These are phyloP conservation scores for Eucalyptus cloeziana DNA, from an alignment of 345 rosid species.

Conservation along the genomic window DNA sequence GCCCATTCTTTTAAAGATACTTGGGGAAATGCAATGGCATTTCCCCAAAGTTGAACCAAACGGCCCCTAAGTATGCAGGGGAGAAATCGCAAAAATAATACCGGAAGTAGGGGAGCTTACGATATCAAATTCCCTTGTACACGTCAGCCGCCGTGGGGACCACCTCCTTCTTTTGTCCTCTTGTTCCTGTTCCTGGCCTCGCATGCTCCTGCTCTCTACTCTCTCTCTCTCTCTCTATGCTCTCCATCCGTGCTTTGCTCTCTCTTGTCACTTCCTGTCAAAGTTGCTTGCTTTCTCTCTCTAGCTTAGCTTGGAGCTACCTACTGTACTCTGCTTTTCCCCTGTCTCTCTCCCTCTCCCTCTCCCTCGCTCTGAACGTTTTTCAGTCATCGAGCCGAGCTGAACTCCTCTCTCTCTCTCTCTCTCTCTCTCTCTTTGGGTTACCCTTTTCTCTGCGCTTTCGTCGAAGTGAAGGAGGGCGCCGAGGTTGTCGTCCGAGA, in stretches of 20 bases:
- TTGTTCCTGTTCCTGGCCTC: neutral
- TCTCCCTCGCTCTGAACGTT: neutral
- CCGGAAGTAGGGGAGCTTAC: neutral
- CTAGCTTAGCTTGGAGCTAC: neutral
- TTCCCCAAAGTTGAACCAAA: no score
- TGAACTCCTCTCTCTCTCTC: neutral
- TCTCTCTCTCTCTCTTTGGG: neutral
- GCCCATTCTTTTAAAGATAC: no score
- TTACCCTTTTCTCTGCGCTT: neutral
- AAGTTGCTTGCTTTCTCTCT: neutral
- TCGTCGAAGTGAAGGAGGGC: neutral
- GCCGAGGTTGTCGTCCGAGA: neutral
- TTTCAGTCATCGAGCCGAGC: neutral
- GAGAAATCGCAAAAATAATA: neutral
- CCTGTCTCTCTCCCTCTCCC: neutral
- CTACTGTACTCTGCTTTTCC: neutral
- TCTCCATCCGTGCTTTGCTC: neutral
- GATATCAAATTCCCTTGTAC: neutral
- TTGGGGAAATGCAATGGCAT: no score
- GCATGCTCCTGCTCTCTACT: no score
- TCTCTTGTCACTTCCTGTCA: neutral
- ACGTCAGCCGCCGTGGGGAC: neutral
- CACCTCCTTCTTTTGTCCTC: neutral
- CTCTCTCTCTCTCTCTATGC: no score
- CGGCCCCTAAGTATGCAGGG: rapidly evolving